Conservation (phyloP, 2,329 filamentous ascomycete genomes). For the Simplicillium sp. region DNA sequence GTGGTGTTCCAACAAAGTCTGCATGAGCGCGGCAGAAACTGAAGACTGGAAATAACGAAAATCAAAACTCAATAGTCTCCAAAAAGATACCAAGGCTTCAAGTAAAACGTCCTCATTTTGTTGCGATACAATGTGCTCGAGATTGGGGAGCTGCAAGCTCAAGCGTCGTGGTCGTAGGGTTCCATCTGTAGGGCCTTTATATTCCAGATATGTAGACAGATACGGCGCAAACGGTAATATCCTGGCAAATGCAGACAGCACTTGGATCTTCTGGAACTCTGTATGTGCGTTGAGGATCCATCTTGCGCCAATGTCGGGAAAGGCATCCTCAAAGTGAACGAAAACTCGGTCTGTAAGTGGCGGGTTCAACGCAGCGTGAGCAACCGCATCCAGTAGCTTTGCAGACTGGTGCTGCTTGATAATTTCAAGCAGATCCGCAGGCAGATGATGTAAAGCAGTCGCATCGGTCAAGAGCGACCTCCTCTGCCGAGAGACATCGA, state of each 20-base stretch:
- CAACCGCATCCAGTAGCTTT: constrained; percentile 62
- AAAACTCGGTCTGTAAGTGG: constrained; percentile 66
- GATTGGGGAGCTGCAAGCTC: constrained; percentile 16
- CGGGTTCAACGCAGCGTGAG: constrained; percentile 59
- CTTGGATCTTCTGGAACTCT: constrained; percentile 24
- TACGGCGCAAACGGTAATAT: constrained; percentile 76
- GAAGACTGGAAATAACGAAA: constrained; percentile 54
- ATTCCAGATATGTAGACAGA: constrained; percentile 62
- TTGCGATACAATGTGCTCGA: constrained; percentile 9
- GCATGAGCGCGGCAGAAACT: constrained; percentile 58
- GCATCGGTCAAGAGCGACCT: constrained; percentile 46
- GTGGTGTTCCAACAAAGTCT: constrained; percentile 55
- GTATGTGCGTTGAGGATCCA: constrained; percentile 51
- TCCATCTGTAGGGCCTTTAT: constrained; percentile 13
- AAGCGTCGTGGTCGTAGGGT: constrained; percentile 13
- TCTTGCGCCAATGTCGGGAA: constrained; percentile 74
- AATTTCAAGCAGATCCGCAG: constrained; percentile 58
- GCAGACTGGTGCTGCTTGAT: constrained; percentile 54
- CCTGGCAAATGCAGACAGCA: constrained; percentile 67
- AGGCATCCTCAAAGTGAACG: constrained; percentile 61
- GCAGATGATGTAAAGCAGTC: constrained; percentile 49
- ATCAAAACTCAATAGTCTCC: constrained; percentile 73
- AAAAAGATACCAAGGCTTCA: constrained; percentile 40
- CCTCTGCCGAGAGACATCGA: constrained; percentile 46
- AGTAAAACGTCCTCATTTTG: constrained; percentile 14